A percentile compares a stretch with the other conserved stretches of the same genome.
These are phyloP conservation scores for Cyberlindnera veronae DNA, from an alignment of 805 yeast species.

Conservation along the genomic window DNA sequence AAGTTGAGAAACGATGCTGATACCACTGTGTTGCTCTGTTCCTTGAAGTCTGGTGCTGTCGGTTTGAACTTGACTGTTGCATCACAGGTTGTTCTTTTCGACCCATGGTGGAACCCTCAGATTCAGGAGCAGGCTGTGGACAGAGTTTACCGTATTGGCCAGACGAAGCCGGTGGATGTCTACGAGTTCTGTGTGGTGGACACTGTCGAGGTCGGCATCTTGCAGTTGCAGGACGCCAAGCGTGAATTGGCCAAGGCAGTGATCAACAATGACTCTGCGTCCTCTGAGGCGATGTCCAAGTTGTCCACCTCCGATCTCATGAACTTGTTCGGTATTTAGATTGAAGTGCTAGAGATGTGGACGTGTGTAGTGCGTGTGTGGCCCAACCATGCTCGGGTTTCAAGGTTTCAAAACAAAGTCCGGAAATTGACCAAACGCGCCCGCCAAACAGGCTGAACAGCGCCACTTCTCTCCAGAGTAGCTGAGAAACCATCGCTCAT, in stretches of 20 bases:
- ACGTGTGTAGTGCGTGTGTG: background rate
- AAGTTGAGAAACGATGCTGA: slow-evolving; percentile 29
- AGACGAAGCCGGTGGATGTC: slow-evolving; percentile 65
- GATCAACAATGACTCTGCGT: slow-evolving; percentile 63
- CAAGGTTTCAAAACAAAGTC: background rate
- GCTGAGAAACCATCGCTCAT: too few species aligned
- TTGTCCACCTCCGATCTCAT: slow-evolving; percentile 24
- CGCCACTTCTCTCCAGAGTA: background rate
- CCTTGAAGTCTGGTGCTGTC: slow-evolving; percentile 90
- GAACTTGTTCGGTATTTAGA: slow-evolving; percentile 15
- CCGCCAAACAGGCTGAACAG: background rate
- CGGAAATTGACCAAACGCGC: background rate
- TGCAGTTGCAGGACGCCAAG: slow-evolving; percentile 78
- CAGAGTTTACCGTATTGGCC: slow-evolving; percentile 90
- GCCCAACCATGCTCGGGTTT: background rate
- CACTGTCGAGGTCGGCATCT: slow-evolving; percentile 81
- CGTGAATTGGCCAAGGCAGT: slow-evolving; percentile 69
- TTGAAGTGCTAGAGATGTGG: background rate
- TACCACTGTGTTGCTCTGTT: slow-evolving; percentile 50
- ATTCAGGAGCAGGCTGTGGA: slow-evolving; percentile 89
- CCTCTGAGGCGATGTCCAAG: slow-evolving; percentile 57
- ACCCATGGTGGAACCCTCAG: slow-evolving; percentile 96
- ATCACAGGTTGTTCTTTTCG: slow-evolving; percentile 79
- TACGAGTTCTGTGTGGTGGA: slow-evolving; percentile 71
- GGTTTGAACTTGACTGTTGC: slow-evolving; percentile 86